Conservation (phyloP, 1,284 basidiomycete species). For the Macrocystidia cucumis region DNA sequence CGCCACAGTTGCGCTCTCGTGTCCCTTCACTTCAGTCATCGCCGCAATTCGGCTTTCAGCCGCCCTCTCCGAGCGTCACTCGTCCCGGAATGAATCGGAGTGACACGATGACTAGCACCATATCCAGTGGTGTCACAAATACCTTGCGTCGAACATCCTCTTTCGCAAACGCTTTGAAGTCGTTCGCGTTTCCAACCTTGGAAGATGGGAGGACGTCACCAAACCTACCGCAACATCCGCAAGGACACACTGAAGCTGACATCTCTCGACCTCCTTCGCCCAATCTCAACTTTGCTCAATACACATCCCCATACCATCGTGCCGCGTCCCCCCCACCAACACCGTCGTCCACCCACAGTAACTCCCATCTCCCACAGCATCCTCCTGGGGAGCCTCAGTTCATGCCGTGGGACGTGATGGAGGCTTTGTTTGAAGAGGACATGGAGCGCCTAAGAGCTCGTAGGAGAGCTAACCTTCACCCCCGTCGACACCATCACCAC, state of each 20-base stretch:
- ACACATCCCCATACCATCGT: slow-evolving; percentile 74
- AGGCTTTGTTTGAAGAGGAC: slow-evolving; percentile 85
- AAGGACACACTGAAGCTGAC: slow-evolving; percentile 19
- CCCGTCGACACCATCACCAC: slow-evolving; percentile 25
- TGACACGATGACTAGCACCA: slow-evolving; percentile 55
- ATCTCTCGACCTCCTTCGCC: slow-evolving; percentile 69
- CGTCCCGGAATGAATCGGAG: slow-evolving; percentile 45
- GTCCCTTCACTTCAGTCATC: slow-evolving; percentile 45
- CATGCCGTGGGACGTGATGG: slow-evolving; percentile 70
- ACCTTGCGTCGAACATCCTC: slow-evolving; percentile 78
- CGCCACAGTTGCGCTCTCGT: slow-evolving; percentile 36
- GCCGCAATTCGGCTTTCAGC: slow-evolving; percentile 30
- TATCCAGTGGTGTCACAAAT: slow-evolving; percentile 51
- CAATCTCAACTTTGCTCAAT: slow-evolving; percentile 67
- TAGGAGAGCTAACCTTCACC: slow-evolving; percentile 30
- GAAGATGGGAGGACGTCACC: slow-evolving; percentile 49
- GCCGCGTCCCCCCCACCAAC: slow-evolving; percentile 41
- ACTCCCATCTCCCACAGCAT: slow-evolving; percentile 16
- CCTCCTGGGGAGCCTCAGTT: slow-evolving; percentile 35
- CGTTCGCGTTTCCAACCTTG: slow-evolving; percentile 54
- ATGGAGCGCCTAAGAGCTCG: slow-evolving; percentile 79
- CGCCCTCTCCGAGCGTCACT: slow-evolving; percentile 19
- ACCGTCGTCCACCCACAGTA: slow-evolving; percentile 19
- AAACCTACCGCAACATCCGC: too few relatives aligned
- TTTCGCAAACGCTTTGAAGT: slow-evolving; percentile 79